Conservation (phyloP, 495 filamentous ascomycete species). For the Pyrenopolyporus hunteri region DNA sequence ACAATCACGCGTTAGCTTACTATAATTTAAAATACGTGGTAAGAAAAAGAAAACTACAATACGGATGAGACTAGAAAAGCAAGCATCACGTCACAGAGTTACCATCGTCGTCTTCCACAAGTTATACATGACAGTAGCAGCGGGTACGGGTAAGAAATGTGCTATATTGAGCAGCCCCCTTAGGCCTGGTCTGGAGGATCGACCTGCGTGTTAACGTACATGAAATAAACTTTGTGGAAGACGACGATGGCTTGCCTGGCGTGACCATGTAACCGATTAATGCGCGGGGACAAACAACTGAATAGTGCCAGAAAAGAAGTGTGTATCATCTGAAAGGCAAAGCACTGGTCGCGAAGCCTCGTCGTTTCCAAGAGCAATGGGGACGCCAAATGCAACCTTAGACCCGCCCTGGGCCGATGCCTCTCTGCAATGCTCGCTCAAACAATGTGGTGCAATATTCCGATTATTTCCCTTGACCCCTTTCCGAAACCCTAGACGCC, state of each 20-base stretch:
- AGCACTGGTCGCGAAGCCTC: constrained; percentile 46
- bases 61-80: constrained; percentile 39
- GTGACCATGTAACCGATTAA: constrained; percentile 52
- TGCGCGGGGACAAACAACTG: constrained; percentile 39
- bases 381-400: constrained; percentile 48
- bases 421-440: constrained; percentile 46
- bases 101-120: constrained; percentile 62
- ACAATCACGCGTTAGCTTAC: constrained; percentile 46
- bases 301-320: constrained; percentile 44
- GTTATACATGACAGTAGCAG: constrained; percentile 47
- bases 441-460: constrained; percentile 44
- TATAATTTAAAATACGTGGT: constrained; percentile 34
- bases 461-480: constrained; percentile 43
- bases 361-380: constrained; percentile 49
- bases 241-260: constrained; percentile 70
- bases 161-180: constrained; percentile 60
- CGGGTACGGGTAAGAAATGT: constrained; percentile 51
- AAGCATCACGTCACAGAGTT: constrained; percentile 53
- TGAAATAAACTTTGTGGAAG: constrained; percentile 67
- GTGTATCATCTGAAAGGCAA: constrained; percentile 43
- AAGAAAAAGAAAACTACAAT: constrained; percentile 24
- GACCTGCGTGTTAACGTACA: constrained; percentile 77
- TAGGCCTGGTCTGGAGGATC: constrained; percentile 51
- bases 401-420: constrained; percentile 49
- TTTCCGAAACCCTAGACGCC: constrained; percentile 47